A percentile compares a stretch with the other conserved stretches of the same genome.
Evolutionary conservation across 2,329 filamentous ascomycete genomes (phyloP).

Genomic region (Cladosporium velox): DNA sequence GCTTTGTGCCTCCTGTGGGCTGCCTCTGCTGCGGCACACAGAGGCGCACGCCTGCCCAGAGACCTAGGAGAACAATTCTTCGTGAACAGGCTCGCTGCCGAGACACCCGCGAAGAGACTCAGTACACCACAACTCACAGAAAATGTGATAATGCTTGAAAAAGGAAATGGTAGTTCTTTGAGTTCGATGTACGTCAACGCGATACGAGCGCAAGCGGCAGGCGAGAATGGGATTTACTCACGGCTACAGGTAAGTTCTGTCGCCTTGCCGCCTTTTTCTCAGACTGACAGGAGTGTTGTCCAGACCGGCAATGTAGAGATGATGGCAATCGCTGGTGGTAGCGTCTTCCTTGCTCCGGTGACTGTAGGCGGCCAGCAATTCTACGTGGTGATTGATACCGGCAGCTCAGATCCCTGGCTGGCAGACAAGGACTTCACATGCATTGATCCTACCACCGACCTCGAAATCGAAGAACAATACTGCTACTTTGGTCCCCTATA

Average conservation of each 20-base stretch:
- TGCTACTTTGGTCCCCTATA: slow-evolving; percentile 39
- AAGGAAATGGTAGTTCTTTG: slow-evolving; percentile 26
- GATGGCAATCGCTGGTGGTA: slow-evolving; percentile 30
- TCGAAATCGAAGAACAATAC: slow-evolving; percentile 25
- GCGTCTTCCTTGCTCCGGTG: slow-evolving; percentile 36
- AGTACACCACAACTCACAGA: slow-evolving; percentile 8
- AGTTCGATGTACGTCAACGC: slow-evolving; percentile 34
- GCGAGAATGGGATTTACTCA: slow-evolving; percentile 24
- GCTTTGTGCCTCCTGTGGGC: neutral
- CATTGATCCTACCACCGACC: slow-evolving; percentile 25
- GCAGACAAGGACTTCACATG: slow-evolving; percentile 35
- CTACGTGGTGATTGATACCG: slow-evolving; percentile 49
- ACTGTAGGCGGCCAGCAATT: slow-evolving; percentile 37
- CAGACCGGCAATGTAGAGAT: slow-evolving; percentile 8
- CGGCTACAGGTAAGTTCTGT: slow-evolving; percentile 32
- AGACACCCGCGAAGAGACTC: neutral
- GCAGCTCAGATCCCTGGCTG: slow-evolving; percentile 53
- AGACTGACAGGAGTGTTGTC: neutral
- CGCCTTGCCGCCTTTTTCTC: neutral
- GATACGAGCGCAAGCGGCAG: slow-evolving; percentile 26
- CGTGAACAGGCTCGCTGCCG: slow-evolving; percentile 6
- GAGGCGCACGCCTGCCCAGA: slow-evolving; percentile 10
- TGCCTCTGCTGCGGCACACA: neutral
- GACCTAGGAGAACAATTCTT: slow-evolving; percentile 11
- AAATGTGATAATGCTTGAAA: slow-evolving; percentile 30